Evolutionary conservation across 2,329 filamentous ascomycete species (phyloP).

Genomic region (Didymellaceae sp.): DNA sequence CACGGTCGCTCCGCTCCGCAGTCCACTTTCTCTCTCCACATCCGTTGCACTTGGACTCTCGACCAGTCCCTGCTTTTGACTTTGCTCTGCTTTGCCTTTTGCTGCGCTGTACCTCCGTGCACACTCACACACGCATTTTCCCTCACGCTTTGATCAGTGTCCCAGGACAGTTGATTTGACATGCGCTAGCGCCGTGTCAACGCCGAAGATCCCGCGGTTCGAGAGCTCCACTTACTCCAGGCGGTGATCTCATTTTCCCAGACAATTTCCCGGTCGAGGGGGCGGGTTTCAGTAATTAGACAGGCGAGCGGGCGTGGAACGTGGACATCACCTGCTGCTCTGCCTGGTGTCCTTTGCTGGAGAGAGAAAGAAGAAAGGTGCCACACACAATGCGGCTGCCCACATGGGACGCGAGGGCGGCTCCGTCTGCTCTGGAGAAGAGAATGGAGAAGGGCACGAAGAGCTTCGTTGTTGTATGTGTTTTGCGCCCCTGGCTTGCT

Average conservation of each 20-base stretch:
- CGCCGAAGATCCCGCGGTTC: constrained; percentile 24
- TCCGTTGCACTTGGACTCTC: too few species aligned
- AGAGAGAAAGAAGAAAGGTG: neutral
- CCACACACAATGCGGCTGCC: constrained; percentile 42
- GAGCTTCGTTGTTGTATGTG: constrained; percentile 41
- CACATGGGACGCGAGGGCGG: constrained; percentile 26
- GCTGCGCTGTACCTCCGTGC: too few species aligned
- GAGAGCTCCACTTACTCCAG: constrained; percentile 30
- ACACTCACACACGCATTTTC: constrained; percentile 15
- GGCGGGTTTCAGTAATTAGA: too few species aligned
- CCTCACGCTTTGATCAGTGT: constrained; percentile 5
- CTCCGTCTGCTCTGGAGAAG: constrained; percentile 24
- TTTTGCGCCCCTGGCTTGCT: too few species aligned
- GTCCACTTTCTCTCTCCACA: constrained; percentile 4
- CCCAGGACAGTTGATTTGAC: constrained; percentile 17
- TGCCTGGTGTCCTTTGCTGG: constrained; percentile 1
- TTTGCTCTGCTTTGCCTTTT: too few species aligned
- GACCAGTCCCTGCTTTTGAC: too few species aligned
- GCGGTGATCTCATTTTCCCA: constrained; percentile 34
- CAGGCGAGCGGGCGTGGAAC: constrained; percentile 1
- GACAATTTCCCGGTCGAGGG: constrained; percentile 20
- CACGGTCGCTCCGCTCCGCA: constrained; percentile 5
- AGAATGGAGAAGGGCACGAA: constrained; percentile 31
- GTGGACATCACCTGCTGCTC: constrained; percentile 6
- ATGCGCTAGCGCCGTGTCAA: constrained; percentile 26